Evolutionary conservation across 2,329 filamentous ascomycete species (phyloP).

Genomic region (Exophiala phaeomuriformis): DNA sequence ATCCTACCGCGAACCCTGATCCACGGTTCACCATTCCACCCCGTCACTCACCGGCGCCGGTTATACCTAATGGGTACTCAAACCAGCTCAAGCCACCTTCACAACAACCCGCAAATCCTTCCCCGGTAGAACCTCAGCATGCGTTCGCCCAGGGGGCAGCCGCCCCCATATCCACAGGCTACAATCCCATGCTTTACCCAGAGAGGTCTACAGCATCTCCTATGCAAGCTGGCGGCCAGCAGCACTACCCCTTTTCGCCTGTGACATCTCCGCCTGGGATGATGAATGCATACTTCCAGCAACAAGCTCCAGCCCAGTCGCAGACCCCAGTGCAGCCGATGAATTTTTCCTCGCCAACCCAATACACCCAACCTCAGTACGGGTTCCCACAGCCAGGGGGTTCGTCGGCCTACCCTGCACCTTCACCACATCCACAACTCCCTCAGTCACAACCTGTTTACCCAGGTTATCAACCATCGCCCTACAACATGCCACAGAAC

Average conservation of each 20-base stretch:
- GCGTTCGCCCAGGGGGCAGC: conserved; percentile 34
- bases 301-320: conserved; percentile 10
- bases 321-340: conserved; percentile 19
- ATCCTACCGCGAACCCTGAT: conserved; percentile 23
- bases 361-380: conserved; percentile 19
- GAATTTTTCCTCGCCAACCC: conserved; percentile 22
- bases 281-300: conserved; percentile 14
- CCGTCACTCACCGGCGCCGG: conserved; percentile 25
- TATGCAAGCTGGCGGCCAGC: conserved; percentile 11
- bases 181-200: conserved; percentile 47
- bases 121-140: conserved; percentile 21
- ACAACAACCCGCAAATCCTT: conserved; percentile 14
- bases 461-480: conserved; percentile 35
- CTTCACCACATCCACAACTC: conserved; percentile 22
- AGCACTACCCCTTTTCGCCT: conserved; percentile 18
- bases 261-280: conserved; percentile 14
- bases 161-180: conserved; percentile 38
- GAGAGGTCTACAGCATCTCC: conserved; percentile 20
- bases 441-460: conserved; percentile 31
- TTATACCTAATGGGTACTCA: conserved; percentile 23
- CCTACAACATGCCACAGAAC: conserved; percentile 50
- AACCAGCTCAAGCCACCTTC: conserved; percentile 10
- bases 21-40: conserved; percentile 28
- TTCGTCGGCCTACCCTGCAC: conserved; percentile 25
- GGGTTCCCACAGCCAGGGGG: conserved; percentile 33